These are phyloP conservation scores for Vigna hirtella DNA, from an alignment of 306 rosid species.

Conservation along the genomic window DNA sequence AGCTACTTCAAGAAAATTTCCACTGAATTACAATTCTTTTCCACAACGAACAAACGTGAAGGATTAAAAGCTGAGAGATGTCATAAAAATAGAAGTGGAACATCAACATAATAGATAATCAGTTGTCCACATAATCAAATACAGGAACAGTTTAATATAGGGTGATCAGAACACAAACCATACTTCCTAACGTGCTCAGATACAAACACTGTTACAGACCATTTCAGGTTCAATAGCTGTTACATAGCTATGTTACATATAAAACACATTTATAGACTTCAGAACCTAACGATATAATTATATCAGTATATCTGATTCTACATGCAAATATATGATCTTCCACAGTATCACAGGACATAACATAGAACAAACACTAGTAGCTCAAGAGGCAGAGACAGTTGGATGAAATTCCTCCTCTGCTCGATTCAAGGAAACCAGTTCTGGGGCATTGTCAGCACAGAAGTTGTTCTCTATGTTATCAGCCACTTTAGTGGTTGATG, in stretches of 20 bases:
- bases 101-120: slow-evolving; percentile 31
- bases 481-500: slow-evolving; percentile 50
- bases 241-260: neutral
- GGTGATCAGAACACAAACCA: slow-evolving; percentile 12
- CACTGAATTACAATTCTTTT: neutral
- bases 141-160: slow-evolving; percentile 9
- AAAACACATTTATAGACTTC: slow-evolving; percentile 15
- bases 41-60: neutral
- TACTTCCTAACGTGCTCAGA: slow-evolving; percentile 18
- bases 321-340: slow-evolving; percentile 33
- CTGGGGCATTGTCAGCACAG: slow-evolving; percentile 44
- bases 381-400: slow-evolving; percentile 48
- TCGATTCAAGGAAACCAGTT: slow-evolving; percentile 42
- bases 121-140: slow-evolving; percentile 33
- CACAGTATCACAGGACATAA: slow-evolving; percentile 3
- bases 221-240: slow-evolving; percentile 31
- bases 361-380: slow-evolving; percentile 13
- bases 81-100: neutral
- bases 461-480: slow-evolving; percentile 47
- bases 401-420: slow-evolving; percentile 54
- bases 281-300: slow-evolving; percentile 30
- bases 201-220: slow-evolving; percentile 21
- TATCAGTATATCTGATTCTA: slow-evolving; percentile 27
- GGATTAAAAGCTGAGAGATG: neutral
- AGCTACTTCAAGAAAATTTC: neutral